These are phyloP conservation scores for Rhodotorula sp. DNA, from an alignment of 1,284 basidiomycete genomes.

Conservation along the genomic window DNA sequence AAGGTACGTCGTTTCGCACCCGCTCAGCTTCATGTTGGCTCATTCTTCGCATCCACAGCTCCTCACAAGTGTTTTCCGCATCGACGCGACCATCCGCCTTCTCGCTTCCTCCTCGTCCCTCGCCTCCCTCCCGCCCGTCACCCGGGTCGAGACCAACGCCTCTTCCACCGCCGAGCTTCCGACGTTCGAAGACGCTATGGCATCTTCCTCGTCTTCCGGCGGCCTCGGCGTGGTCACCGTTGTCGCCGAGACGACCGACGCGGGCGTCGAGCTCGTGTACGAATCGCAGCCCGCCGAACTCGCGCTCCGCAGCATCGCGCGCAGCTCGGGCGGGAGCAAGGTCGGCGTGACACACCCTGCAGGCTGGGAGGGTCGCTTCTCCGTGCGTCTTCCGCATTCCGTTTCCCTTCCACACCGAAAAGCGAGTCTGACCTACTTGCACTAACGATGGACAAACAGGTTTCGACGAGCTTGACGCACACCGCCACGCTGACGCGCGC, in stretches of 20 bases:
- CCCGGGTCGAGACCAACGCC: background rate
- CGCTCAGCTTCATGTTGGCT: no score
- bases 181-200: conserved; percentile 7
- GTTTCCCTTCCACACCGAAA: no score
- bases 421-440: background rate
- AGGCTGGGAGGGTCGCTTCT: conserved; percentile 8
- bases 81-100: conserved; percentile 12
- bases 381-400: background rate
- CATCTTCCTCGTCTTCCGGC: background rate
- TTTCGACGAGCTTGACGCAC: background rate
- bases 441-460: background rate
- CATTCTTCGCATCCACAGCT: background rate
- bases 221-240: background rate
- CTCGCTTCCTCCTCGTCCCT: background rate
- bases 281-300: background rate
- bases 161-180: conserved; percentile 3
- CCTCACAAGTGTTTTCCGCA: conserved; percentile 18
- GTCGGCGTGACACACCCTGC: conserved; percentile 3
- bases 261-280: conserved; percentile 2
- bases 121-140: background rate
- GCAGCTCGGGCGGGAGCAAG: background rate
- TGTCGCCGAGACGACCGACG: conserved; percentile 4
- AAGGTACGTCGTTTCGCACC: background rate
- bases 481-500: background rate
- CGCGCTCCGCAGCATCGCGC: background rate